These are phyloP conservation scores for Boletus reticuloceps DNA, from an alignment of 768 basidiomycete species.

Conservation along the genomic window DNA sequence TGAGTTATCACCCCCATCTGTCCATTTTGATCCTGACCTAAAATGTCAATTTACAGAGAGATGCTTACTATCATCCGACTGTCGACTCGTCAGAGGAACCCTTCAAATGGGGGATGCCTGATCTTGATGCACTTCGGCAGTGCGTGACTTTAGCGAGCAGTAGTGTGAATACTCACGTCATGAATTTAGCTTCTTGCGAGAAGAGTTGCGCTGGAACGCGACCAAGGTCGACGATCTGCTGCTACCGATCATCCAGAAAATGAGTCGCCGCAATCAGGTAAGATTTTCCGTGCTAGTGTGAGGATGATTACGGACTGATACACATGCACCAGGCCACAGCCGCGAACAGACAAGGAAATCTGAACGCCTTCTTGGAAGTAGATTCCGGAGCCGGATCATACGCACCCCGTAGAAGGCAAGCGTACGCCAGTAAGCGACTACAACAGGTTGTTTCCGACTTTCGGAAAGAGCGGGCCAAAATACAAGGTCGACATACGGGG, in stretches of 20 bases:
- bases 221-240: slow-evolving; percentile 86
- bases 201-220: slow-evolving; percentile 81
- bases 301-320: neutral
- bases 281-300: slow-evolving; percentile 9
- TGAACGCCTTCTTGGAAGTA: slow-evolving; percentile 74
- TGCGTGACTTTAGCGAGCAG: slow-evolving; percentile 36
- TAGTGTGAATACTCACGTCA: slow-evolving; percentile 11
- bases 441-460: slow-evolving; percentile 85
- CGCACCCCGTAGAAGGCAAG: slow-evolving; percentile 77
- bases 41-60: slow-evolving; percentile 49
- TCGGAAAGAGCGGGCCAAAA: slow-evolving; percentile 44
- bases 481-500: slow-evolving; percentile 13
- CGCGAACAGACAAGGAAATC: slow-evolving; percentile 72
- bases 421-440: slow-evolving; percentile 81
- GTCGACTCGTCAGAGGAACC: slow-evolving; percentile 91
- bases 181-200: slow-evolving; percentile 56
- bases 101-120: slow-evolving; percentile 97
- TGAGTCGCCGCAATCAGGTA: slow-evolving; percentile 79
- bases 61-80: slow-evolving; percentile 90
- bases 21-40: neutral
- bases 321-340: slow-evolving; percentile 47
- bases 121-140: slow-evolving; percentile 87
- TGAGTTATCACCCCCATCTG: slow-evolving; percentile 37
- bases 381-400: slow-evolving; percentile 62
- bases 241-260: slow-evolving; percentile 88